Evolutionary conservation across 306 rosid genomes (phyloP), one percentile per base, ranked within the genome.

Genomic region (Vigna angularis): DNA sequence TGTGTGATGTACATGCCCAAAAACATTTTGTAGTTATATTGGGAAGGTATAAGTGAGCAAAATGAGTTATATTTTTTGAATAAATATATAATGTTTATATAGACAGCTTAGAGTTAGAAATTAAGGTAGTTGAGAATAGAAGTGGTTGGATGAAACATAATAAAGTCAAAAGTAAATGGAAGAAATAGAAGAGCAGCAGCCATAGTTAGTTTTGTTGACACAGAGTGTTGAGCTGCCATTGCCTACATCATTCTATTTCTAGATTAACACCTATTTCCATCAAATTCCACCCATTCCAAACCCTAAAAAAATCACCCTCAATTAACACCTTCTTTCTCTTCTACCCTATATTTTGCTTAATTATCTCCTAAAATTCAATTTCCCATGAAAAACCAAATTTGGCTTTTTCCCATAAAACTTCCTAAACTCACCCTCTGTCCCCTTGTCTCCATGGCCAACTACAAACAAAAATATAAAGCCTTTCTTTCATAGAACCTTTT

Each of bases 231-330:
- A 73, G 68, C 47, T 58, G 58, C 58, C 15, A 16, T 58, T 59
- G 40, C 66, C 6, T 51, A 22, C 66, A 18, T 61, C 20, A 61
- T 47, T 47, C 70, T 61, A 74, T 45, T 74, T 50, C 52, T 47
- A 75, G 40, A 63, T 34, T 8, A 47, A 11, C 30, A 47, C n/a
- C 62, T 45, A 12, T 48, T 49, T 18, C 26, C 17, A 24, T 59
- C 63, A 66, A 51, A 51, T 66, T 66, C 26, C 22, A 66, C 55
- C 5, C 16, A 24, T 28, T 38, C 30, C 34, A 52, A 65, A 36
- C 53, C 66, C 80, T 36, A 66, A 65, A 50, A 30, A 75, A 75
- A n/a, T 30, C 51, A 59, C 20, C 66, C 42, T 7, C 5, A 10
- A 55, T 2, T 9, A 52, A 5, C 22, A 57, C 47, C 45, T 36